Evolutionary conservation across 1,284 basidiomycete genomes (phyloP), one percentile per base, ranked within the genome.

Genomic region (Fistulina hepatica): DNA sequence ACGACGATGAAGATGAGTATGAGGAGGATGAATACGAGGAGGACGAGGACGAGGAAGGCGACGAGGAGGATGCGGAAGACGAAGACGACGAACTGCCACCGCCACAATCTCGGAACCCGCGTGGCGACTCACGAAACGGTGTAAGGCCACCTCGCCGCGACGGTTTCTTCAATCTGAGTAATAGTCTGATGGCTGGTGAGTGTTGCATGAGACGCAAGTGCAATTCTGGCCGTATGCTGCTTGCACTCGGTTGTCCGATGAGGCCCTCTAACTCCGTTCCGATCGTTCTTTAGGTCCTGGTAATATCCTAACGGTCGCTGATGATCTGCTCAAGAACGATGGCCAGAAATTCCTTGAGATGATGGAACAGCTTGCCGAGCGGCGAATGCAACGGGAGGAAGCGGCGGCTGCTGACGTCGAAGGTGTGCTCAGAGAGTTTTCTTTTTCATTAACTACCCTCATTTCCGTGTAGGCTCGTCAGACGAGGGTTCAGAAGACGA

Each of bases 331-430:
- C 50, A 95, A 95, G 69, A 97, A 97, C 54, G 93, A 98, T 54
- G 94, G 92, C 3, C 89, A 92, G 53, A 97, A 97, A 66, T 97
- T 98, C 67, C 67, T 98, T 52, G 93, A 98, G 66, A 98, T 98
- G 94, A 98, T 98, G 94, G 94, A 98, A 61, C 91, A 95, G 60
- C 75, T 98, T 23, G 93, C 94, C 1, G 92, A 97, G 56, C 78
- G 90, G 42, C 76, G 92, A 30, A 88, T 93, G 72, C 81, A 86
- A 47, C 76, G 94, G 4, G 93, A 97, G 54, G 90, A 93, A 55
- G 83, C 92, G 58, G 88, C 89, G 5, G 81, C 83, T 6, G 78
- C 71, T 5, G 77, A 77, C 48, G 71, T 88, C 34, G 40, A n/a
- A n/a, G n/a, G n/a, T n/a, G n/a, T n/a, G n/a, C n/a, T n/a, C n/a